A percentile compares a stretch with the other conserved stretches of the same genome.
phyloP scores from a whole-genome alignment of 1,284 basidiomycete species.

The Ganoderma leucocontextum region DNA sequence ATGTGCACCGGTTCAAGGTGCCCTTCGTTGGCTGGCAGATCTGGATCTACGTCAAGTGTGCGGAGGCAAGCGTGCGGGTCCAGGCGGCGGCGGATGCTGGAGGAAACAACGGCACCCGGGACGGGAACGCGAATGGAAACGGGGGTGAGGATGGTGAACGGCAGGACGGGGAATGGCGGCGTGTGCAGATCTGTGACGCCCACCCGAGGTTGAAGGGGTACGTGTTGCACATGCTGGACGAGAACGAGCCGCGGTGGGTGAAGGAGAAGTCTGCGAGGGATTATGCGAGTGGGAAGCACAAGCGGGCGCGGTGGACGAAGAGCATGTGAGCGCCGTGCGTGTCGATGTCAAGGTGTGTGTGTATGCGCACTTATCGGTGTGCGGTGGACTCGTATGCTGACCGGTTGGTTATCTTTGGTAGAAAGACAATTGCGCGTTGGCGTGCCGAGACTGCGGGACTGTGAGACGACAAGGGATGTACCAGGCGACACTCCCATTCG shows the following conservation, averaged over 20 bases:
- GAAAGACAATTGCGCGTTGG: not conserved
- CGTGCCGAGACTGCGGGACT: not conserved
- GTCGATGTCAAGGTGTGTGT: not conserved
- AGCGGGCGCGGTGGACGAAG: constrained; percentile 2
- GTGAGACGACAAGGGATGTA: not conserved
- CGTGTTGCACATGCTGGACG: constrained; percentile 20
- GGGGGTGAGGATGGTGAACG: not conserved
- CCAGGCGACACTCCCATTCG: not conserved
- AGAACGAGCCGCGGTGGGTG: constrained; percentile 23
- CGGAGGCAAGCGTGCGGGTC: not conserved
- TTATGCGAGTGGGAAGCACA: constrained; percentile 8
- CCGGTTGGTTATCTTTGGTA: not conserved
- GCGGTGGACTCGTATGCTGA: not conserved
- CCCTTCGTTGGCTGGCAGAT: constrained; percentile 10
- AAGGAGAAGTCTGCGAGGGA: constrained; percentile 14
- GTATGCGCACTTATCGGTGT: not conserved
- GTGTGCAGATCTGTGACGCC: constrained; percentile 7
- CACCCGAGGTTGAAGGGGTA: constrained; percentile 23
- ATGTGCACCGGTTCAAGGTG: constrained; percentile 17
- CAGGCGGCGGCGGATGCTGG: not conserved
- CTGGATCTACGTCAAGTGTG: constrained; percentile 20
- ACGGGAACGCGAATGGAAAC: not conserved
- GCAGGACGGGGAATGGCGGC: constrained; percentile 1
- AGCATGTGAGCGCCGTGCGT: not conserved
- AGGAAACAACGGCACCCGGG: not conserved